Evolutionary conservation across 2,329 filamentous ascomycete species (phyloP).

Genomic region (Mycogone perniciosa): DNA sequence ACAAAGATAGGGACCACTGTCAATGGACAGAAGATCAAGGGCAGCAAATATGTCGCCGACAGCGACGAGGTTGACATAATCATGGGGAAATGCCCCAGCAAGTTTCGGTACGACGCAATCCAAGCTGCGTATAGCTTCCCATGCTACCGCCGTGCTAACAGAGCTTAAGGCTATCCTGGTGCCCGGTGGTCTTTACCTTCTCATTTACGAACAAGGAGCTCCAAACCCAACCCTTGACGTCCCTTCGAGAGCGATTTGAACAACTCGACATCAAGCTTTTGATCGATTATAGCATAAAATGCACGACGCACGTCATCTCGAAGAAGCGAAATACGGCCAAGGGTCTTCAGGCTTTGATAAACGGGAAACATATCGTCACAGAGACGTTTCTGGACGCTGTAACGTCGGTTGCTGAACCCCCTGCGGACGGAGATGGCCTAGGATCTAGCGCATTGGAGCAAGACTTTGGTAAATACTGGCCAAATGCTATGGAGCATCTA

Average conservation of each 20-base stretch:
- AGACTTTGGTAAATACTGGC: conserved; percentile 77
- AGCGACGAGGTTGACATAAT: conserved; percentile 52
- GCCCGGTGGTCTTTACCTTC: conserved; percentile 74
- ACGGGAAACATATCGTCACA: conserved; percentile 71
- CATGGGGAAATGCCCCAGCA: conserved; percentile 62
- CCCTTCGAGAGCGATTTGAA: conserved; percentile 62
- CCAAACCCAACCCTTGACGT: conserved; percentile 57
- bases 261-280: conserved; percentile 84
- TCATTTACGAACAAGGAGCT: conserved; percentile 62
- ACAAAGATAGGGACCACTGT: conserved; percentile 80
- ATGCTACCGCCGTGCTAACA: conserved; percentile 11
- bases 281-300: conserved; percentile 59
- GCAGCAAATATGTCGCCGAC: conserved; percentile 50
- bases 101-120: conserved; percentile 45
- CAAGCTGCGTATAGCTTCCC: background rate
- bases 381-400: conserved; percentile 69
- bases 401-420: conserved; percentile 49
- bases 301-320: conserved; percentile 82
- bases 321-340: conserved; percentile 87
- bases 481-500: conserved; percentile 63
- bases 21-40: conserved; percentile 65
- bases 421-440: conserved; percentile 41
- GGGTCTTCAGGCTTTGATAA: conserved; percentile 78
- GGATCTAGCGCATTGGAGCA: conserved; percentile 58
- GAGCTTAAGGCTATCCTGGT: conserved; percentile 64